Evolutionary conservation across 768 basidiomycete species (phyloP).

Genomic region (Lentinula aciculospora): DNA sequence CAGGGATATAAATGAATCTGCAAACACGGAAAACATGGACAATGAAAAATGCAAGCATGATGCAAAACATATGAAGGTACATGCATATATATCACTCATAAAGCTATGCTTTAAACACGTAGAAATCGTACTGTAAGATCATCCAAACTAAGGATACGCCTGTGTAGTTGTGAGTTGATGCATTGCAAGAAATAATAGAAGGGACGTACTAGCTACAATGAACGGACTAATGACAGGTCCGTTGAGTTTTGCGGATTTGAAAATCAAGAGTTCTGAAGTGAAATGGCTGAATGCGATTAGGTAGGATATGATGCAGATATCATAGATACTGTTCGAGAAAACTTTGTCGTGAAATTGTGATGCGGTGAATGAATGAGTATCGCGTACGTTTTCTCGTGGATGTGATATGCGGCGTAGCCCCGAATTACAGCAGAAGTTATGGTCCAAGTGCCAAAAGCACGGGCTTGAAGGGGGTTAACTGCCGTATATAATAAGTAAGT

Average conservation of each 20-base stretch:
- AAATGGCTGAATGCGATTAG: slow-evolving; percentile 90
- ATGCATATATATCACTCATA: not conserved
- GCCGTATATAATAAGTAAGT: slow-evolving; percentile 10
- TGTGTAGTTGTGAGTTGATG: slow-evolving; percentile 38
- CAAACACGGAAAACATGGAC: not conserved
- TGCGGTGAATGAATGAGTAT: slow-evolving; percentile 18
- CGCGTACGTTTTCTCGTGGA: slow-evolving; percentile 67
- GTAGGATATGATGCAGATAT: slow-evolving; percentile 84
- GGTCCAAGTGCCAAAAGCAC: slow-evolving; percentile 92
- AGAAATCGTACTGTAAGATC: slow-evolving; percentile 77
- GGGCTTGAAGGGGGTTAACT: slow-evolving; percentile 86
- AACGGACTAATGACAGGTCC: slow-evolving; percentile 64
- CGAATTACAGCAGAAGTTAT: slow-evolving; percentile 80
- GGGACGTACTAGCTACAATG: slow-evolving; percentile 76
- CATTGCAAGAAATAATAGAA: slow-evolving; percentile 42
- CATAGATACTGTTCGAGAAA: slow-evolving; percentile 66
- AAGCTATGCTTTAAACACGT: slow-evolving; percentile 34
- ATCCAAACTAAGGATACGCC: slow-evolving; percentile 79
- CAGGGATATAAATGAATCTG: too few relatives aligned
- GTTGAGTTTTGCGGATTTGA: slow-evolving; percentile 62
- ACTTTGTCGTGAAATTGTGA: slow-evolving; percentile 6
- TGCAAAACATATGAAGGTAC: not conserved
- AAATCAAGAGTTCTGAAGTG: slow-evolving; percentile 78
- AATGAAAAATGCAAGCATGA: not conserved
- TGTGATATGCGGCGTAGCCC: slow-evolving; percentile 85